phyloP scores from a whole-genome alignment of 208 protist species.

The Borovskyia barvae region DNA sequence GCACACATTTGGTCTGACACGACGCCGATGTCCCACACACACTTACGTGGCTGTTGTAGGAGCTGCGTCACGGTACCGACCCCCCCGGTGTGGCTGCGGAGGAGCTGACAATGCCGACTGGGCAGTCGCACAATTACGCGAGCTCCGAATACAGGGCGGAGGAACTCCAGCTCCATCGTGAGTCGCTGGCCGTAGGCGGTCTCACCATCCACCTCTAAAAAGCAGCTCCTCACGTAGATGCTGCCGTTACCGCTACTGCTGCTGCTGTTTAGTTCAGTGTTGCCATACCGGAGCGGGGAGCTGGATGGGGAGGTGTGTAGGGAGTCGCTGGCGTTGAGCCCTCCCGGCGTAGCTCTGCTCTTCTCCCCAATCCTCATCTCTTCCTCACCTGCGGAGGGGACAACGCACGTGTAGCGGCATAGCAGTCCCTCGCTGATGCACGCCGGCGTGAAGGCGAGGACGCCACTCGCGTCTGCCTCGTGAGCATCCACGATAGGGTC shows the following conservation, averaged over 20 bases:
- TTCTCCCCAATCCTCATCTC: not conserved
- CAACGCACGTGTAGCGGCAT: conserved; percentile 22
- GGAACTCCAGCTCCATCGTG: conserved; percentile 27
- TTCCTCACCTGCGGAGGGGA: not conserved
- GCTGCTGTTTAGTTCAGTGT: too few relatives aligned
- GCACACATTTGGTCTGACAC: conserved; percentile 33
- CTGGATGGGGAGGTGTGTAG: not conserved
- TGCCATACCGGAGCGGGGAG: not conserved
- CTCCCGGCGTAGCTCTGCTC: not conserved
- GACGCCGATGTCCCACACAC: conserved; percentile 50
- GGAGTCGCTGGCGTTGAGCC: not conserved
- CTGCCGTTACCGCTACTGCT: conserved; percentile 14
- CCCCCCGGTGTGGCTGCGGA: conserved; percentile 39
- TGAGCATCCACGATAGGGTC: conserved; percentile 26
- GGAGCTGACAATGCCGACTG: conserved; percentile 47
- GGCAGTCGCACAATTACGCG: conserved; percentile 54
- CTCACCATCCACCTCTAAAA: conserved; percentile 19
- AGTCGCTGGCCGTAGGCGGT: conserved; percentile 27
- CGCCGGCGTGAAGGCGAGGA: conserved; percentile 24
- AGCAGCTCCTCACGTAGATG: conserved; percentile 23
- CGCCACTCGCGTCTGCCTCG: conserved; percentile 22
- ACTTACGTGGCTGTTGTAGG: conserved; percentile 39
- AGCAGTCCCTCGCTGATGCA: conserved; percentile 22
- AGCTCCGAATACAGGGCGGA: conserved; percentile 22
- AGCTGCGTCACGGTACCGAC: conserved; percentile 36